Evolutionary conservation across 2,329 filamentous ascomycete species (phyloP).

Genomic region (Calonectria ilicicola): DNA sequence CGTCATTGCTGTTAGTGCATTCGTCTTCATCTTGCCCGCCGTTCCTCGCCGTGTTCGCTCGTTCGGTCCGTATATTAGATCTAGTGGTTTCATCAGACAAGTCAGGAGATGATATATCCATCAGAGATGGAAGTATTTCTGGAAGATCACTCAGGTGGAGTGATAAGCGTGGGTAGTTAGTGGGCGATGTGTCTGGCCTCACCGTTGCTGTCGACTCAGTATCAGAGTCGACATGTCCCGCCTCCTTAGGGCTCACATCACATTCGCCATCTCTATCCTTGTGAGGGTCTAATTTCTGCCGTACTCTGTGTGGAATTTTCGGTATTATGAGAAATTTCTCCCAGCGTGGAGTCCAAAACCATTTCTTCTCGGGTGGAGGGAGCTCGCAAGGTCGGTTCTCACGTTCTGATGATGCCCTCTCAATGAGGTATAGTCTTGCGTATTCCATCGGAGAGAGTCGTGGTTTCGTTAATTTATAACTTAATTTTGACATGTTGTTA

Average conservation of each 20-base stretch:
- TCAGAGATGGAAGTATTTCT: constrained; percentile 40
- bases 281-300: constrained; percentile 22
- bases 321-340: constrained; percentile 54
- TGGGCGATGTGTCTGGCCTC: constrained; percentile 11
- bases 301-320: constrained; percentile 44
- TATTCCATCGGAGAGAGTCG: constrained; percentile 57
- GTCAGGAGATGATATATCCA: constrained; percentile 30
- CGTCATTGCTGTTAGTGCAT: neutral
- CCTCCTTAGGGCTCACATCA: neutral
- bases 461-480: constrained; percentile 38
- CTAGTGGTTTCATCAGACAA: neutral
- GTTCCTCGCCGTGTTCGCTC: neutral
- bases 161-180: constrained; percentile 45
- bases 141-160: constrained; percentile 45
- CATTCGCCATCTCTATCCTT: neutral
- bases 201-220: constrained; percentile 36
- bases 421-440: constrained; percentile 49
- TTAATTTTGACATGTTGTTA: neutral
- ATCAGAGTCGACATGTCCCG: constrained; percentile 28
- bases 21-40: neutral
- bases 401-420: constrained; percentile 44
- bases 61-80: neutral
- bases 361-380: constrained; percentile 43
- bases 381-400: constrained; percentile 45
- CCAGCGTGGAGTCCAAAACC: constrained; percentile 50